Percentiles rank a stretch among this genome's conserved stretches.
Evolutionary conservation across 768 basidiomycete species (phyloP).

Genomic region (Mycena galopus): DNA sequence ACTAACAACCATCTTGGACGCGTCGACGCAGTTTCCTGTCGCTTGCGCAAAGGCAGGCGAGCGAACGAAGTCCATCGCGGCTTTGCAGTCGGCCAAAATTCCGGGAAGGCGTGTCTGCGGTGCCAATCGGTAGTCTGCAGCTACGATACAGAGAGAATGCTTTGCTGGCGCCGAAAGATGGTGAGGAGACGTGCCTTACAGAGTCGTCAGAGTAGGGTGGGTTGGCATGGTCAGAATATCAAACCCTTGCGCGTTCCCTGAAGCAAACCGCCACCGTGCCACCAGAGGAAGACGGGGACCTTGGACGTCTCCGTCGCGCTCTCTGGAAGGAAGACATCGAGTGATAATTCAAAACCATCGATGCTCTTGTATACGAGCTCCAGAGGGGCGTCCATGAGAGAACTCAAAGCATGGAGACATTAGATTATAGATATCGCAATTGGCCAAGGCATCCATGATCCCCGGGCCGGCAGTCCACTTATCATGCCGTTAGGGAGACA

Average conservation of each 20-base stretch:
- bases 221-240: background rate
- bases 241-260: constrained; percentile 47
- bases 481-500: too few species aligned
- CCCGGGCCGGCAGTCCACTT: too few species aligned
- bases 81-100: constrained; percentile 50
- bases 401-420: background rate
- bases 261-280: constrained; percentile 55
- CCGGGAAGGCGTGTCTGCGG: constrained; percentile 46
- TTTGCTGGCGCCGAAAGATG: constrained; percentile 48
- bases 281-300: constrained; percentile 51
- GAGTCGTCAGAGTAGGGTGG: background rate
- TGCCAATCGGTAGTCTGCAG: background rate
- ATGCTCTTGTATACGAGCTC: constrained; percentile 48
- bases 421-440: too few species aligned
- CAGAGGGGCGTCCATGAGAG: constrained; percentile 32
- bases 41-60: constrained; percentile 43
- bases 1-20: constrained; percentile 47
- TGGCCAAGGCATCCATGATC: too few species aligned
- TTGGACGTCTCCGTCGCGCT: constrained; percentile 44
- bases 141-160: constrained; percentile 46
- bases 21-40: constrained; percentile 46
- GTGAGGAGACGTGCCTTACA: constrained; percentile 49
- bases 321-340: constrained; percentile 52
- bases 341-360: constrained; percentile 48
- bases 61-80: constrained; percentile 50